Conservation (phyloP, 805 yeast species). For the Zygosaccharomyces gambellarensis region DNA sequence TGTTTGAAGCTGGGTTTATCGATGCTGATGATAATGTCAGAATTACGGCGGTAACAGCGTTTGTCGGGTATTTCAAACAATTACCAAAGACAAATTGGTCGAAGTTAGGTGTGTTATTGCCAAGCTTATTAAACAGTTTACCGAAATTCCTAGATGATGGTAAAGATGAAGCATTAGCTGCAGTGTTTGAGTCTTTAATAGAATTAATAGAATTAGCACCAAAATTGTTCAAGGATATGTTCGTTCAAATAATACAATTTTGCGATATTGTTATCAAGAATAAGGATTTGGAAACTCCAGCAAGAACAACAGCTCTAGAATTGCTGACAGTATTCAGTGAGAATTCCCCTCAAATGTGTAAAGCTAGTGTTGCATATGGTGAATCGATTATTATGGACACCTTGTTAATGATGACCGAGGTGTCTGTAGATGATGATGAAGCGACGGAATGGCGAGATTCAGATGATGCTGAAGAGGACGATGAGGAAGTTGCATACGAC, state of each 20-base stretch:
- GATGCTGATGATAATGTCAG: slow-evolving; percentile 79
- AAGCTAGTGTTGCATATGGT: slow-evolving; percentile 66
- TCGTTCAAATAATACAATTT: slow-evolving; percentile 80
- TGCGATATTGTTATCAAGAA: slow-evolving; percentile 79
- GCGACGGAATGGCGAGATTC: slow-evolving; percentile 82
- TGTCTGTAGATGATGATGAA: slow-evolving; percentile 82
- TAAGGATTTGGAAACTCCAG: slow-evolving; percentile 67
- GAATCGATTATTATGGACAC: slow-evolving; percentile 67
- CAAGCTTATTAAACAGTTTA: slow-evolving; percentile 76
- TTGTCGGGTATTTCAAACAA: slow-evolving; percentile 80
- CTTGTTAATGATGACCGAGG: slow-evolving; percentile 84
- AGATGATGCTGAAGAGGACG: slow-evolving; percentile 73
- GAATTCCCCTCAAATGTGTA: slow-evolving; percentile 93
- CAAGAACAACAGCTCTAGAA: slow-evolving; percentile 85
- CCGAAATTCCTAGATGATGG: slow-evolving; percentile 79
- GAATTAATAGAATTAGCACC: slow-evolving; percentile 93
- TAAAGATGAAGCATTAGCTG: slow-evolving; percentile 73
- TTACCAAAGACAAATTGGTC: slow-evolving; percentile 79
- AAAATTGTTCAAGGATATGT: slow-evolving; percentile 87
- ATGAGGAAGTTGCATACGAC: slow-evolving; percentile 79
- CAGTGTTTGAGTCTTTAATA: slow-evolving; percentile 83
- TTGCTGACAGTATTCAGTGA: slow-evolving; percentile 86
- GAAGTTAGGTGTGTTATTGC: slow-evolving; percentile 69
- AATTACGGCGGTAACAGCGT: slow-evolving; percentile 87
- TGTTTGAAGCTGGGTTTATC: slow-evolving; percentile 75